Evolutionary conservation across 2,329 filamentous ascomycete species (phyloP).

Genomic region (Talaromyces sp.): DNA sequence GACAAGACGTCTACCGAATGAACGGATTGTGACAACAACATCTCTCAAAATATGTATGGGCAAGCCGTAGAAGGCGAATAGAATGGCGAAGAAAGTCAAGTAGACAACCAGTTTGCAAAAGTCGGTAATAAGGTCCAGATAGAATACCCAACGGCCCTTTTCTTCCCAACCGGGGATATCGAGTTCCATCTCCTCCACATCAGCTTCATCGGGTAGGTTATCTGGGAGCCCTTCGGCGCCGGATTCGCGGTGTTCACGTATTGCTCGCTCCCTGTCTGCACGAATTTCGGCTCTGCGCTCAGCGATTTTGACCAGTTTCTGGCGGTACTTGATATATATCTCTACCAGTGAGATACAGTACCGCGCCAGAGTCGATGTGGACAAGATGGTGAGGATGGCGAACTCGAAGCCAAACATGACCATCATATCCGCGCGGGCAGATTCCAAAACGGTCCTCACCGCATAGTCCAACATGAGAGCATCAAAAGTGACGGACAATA

Average conservation of each 20-base stretch:
- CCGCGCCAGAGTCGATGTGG: constrained; percentile 71
- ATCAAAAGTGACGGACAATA: constrained; percentile 77
- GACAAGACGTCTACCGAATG: constrained; percentile 83
- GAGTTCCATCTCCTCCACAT: constrained; percentile 88
- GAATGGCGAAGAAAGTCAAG: constrained; percentile 85
- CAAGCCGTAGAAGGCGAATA: constrained; percentile 89
- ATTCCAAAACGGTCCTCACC: constrained; percentile 75
- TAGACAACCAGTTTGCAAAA: constrained; percentile 90
- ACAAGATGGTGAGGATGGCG: constrained; percentile 76
- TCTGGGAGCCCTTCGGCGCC: constrained; percentile 35
- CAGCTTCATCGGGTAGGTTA: constrained; percentile 62
- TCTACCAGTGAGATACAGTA: constrained; percentile 79
- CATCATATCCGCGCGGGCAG: constrained; percentile 97
- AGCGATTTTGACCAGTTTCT: constrained; percentile 67
- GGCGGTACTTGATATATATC: constrained; percentile 67
- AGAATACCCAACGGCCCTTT: constrained; percentile 89
- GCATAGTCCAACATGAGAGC: constrained; percentile 76
- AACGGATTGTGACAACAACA: constrained; percentile 87
- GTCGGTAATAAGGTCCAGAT: constrained; percentile 80
- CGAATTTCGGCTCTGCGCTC: constrained; percentile 67
- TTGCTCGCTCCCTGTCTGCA: constrained; percentile 48
- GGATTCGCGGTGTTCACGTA: constrained; percentile 35
- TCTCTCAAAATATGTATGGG: constrained; percentile 97
- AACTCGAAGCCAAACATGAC: constrained; percentile 99
- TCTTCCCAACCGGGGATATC: constrained; percentile 96